Percentiles rank a stretch among this genome's conserved stretches.
These are phyloP conservation scores for Solanum hybrid DNA, from an alignment of 305 asterid species.

Conservation along the genomic window DNA sequence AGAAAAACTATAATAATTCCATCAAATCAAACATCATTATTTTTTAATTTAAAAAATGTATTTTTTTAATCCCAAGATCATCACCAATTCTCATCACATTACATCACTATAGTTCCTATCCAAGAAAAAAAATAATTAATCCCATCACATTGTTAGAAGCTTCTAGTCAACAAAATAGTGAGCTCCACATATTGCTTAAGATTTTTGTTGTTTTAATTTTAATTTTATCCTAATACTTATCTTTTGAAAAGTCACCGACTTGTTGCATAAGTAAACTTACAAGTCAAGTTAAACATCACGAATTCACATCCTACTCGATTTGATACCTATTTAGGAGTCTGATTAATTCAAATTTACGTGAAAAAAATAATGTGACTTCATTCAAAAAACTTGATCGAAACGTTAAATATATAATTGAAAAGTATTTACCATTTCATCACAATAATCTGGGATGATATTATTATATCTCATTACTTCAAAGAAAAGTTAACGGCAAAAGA, in stretches of 20 bases:
- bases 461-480: not conserved
- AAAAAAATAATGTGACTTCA: no score
- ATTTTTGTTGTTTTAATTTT: not conserved
- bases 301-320: not conserved
- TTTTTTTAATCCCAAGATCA: not conserved
- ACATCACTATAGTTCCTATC: not conserved
- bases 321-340: no score
- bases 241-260: not conserved
- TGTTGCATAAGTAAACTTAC: not conserved
- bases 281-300: not conserved
- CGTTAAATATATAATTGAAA: no score
- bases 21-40: not conserved
- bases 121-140: not conserved
- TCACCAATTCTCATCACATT: not conserved
- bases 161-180: not conserved
- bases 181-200: not conserved
- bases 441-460: no score
- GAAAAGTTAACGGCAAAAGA: not conserved
- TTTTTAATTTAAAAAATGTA: not conserved
- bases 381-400: no score
- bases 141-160: not conserved
- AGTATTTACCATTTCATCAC: not conserved
- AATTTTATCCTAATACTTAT: not conserved
- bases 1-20: not conserved
- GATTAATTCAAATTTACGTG: accelerated